Base-by-base conservation (phyloP, 768 basidiomycete species). In the Lactarius trivialis region DNA sequence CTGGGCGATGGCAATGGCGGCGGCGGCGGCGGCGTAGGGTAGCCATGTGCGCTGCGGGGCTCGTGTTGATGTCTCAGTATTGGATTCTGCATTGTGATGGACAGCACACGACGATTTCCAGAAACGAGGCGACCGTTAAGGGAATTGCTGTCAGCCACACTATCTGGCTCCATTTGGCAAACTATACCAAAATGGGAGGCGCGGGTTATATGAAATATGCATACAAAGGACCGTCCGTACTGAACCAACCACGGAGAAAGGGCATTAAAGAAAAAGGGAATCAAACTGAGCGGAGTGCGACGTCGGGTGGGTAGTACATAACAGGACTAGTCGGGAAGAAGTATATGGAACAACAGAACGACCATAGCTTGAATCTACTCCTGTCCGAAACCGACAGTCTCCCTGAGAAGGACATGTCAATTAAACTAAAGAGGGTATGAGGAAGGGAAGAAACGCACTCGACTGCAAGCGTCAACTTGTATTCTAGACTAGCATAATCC, bases 371-470 rank as follows among this genome's bases (percentile, higher is more conserved):
- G 11, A 55, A 17, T 56, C 55, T 83, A 94, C 75, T 94, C 93
- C 71, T 95, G 91, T 65, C 93, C 93, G 75, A 96, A 96, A 66
- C 92, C 93, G 68, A 95, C 88, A 11, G 92, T 94, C 79, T 95
- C 93, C 78, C 90, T 89, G 69, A 64, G 64, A 48, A 48, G 19
- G n/a, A n/a, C n/a, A 70, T 17, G 28, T 45, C 37, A 21, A 56
- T 64, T 11, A 6, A 19, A 65, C 51, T 9, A 68, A 49, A 24
- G 11, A n/a, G 26, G 55, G 59, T 28, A 64, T 17, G 60, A 14
- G 65, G 63, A 67, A 60, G 58, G 24, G 34, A 55, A 61, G 43
- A 51, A 28, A 86, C 92, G 74, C 74, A 91, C 90, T 96, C 93
- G 60, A 95, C 91, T 58, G 93, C 93, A 65, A 95, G 80, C 3